Conservation (phyloP, 768 basidiomycete species). For the Tephrocybe sp. region DNA sequence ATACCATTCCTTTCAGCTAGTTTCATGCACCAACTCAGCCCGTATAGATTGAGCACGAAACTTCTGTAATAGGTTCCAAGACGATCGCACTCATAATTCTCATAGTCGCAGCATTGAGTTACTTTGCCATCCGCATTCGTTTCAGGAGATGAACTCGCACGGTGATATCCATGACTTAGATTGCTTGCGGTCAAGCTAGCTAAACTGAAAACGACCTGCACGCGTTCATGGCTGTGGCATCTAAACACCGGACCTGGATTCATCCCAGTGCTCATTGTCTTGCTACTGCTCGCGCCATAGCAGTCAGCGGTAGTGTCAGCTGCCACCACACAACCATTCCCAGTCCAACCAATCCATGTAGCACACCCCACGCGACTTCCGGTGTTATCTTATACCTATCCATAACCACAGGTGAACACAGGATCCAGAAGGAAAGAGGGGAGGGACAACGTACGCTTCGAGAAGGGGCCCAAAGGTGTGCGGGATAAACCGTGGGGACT, state of each 20-base stretch:
- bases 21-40: not conserved
- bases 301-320: conserved; percentile 55
- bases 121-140: conserved; percentile 45
- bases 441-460: conserved; percentile 54
- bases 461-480: conserved; percentile 58
- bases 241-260: too few relatives aligned
- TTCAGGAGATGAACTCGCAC: conserved; percentile 22
- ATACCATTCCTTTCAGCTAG: not conserved
- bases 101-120: conserved; percentile 39
- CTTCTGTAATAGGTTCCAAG: conserved; percentile 57
- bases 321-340: conserved; percentile 86
- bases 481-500: conserved; percentile 80
- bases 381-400: conserved; percentile 64
- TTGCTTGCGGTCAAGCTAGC: too few relatives aligned
- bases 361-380: conserved; percentile 69
- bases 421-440: not conserved
- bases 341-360: conserved; percentile 72
- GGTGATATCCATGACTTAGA: too few relatives aligned
- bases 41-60: conserved; percentile 73
- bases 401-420: conserved; percentile 2
- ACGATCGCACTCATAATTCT: conserved; percentile 40
- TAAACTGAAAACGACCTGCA: too few relatives aligned
- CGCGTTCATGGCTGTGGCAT: too few relatives aligned
- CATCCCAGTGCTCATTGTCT: not conserved
- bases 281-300: conserved; percentile 30